Base-by-base conservation (phyloP, 2,329 filamentous ascomycete genomes). In the Scopulariopsis brevicaulis region DNA sequence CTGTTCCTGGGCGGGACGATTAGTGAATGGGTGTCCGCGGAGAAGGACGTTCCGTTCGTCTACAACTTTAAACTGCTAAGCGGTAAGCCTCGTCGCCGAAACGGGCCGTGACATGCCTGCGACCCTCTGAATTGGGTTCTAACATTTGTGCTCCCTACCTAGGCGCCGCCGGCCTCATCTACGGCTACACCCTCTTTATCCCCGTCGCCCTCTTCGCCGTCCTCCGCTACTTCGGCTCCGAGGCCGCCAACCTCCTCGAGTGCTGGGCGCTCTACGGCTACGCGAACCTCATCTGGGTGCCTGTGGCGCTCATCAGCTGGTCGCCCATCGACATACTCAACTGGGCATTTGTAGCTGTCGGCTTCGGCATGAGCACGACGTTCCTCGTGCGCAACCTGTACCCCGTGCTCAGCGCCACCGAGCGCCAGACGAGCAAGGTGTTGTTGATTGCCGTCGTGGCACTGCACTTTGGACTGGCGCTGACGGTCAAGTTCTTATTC, bases 251-350 rank as follows among this genome's bases (percentile, higher is more conserved):
- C 72, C 76, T 99, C 60, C 82, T 99, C 64, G 94, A 99, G 76
- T 96, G 91, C 77, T 92, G 90, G 85, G 89, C 91, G 60, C 77
- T 99, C 40, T 99, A 97, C 72, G 94, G 94, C 58, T 99, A 99
- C 77, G 84, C 88, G 59, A 99, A 99, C 74, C 77, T 99, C 66
- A 90, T 99, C 68, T 99, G 94, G 94, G 92, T 99, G 65, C 90
- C 88, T 2, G 92, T 99, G 51, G 92, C 94, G 54, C 74, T 96
- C 62, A 89, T 96, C 64, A 91, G 87, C 69, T 96, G 92, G 89
- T 93, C 88, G 62, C 87, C 88, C 57, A 76, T 96, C 65, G 85
- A 84, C 58, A 84, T 90, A 58, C 82, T 99, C 63, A 99, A 99
- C 76, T 97, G 90, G 82, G 83, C 90, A 20, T 96, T 99, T 70